Evolutionary conservation across 176 grass and related monocot species (phyloP).

Genomic region (Lolium perenne): DNA sequence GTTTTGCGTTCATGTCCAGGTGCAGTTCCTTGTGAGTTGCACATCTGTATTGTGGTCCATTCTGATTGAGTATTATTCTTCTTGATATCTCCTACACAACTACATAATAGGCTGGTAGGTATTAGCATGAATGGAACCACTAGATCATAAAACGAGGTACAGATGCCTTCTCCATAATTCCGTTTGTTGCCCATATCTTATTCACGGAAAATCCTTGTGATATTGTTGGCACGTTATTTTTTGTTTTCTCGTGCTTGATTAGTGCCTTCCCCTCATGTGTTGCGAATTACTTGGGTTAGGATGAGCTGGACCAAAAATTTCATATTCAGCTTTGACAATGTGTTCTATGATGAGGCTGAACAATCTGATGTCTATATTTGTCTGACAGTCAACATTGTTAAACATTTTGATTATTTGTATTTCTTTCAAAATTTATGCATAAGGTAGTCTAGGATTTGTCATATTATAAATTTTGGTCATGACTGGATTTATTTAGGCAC

Average conservation of each 20-base stretch:
- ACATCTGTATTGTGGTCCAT: neutral
- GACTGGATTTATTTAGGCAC: neutral
- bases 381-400: constrained; percentile 66
- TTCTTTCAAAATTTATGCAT: constrained; percentile 16
- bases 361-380: constrained; percentile 75
- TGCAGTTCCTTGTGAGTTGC: neutral
- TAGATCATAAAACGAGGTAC: neutral
- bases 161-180: neutral
- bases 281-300: constrained; percentile 40
- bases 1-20: neutral
- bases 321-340: constrained; percentile 75
- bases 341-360: constrained; percentile 72
- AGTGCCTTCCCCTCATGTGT: constrained; percentile 8
- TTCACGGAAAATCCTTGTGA: constrained; percentile 9
- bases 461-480: constrained; percentile 1
- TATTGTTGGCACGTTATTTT: neutral
- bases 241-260: constrained; percentile 24
- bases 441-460: constrained; percentile 1
- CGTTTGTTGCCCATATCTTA: neutral
- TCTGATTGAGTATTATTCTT: too few species aligned
- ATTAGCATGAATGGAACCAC: neutral
- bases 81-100: too few species aligned
- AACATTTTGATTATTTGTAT: constrained; percentile 48
- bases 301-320: constrained; percentile 74
- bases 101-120: neutral